Percentiles rank a stretch among this genome's conserved stretches.
Evolutionary conservation across 2,329 filamentous ascomycete genomes (phyloP).

Genomic region (Lasiodiplodia citricola): DNA sequence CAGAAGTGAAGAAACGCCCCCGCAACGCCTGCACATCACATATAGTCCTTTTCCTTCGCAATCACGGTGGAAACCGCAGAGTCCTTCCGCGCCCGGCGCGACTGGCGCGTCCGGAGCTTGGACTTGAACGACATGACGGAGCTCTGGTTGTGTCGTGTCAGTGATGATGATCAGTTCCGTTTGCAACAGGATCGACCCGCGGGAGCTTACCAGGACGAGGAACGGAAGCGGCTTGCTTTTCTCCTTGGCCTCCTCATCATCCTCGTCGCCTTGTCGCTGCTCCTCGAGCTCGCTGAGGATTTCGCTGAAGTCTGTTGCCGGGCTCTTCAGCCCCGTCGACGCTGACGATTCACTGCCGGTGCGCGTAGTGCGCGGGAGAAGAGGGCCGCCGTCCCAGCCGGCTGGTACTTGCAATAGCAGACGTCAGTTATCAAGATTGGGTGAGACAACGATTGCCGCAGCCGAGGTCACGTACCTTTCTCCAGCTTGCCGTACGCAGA

Average conservation of each 20-base stretch:
- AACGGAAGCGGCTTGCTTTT: slow-evolving; percentile 12
- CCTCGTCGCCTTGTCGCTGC: background rate
- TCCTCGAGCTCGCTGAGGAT: slow-evolving; percentile 20
- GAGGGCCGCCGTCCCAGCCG: slow-evolving; percentile 24
- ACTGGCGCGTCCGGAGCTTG: slow-evolving; percentile 8
- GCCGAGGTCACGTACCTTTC: slow-evolving; percentile 31
- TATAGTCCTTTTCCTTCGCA: slow-evolving; percentile 6
- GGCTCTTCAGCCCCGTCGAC: slow-evolving; percentile 19
- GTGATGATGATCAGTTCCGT: slow-evolving; percentile 9
- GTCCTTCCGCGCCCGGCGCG: slow-evolving; percentile 11
- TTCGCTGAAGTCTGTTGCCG: slow-evolving; percentile 23
- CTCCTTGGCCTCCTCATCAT: background rate
- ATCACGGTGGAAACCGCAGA: background rate
- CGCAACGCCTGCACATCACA: slow-evolving; percentile 1
- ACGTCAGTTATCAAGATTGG: background rate
- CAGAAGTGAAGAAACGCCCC: slow-evolving; percentile 1
- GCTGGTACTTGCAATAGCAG: background rate
- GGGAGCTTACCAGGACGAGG: slow-evolving; percentile 8
- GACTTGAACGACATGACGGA: slow-evolving; percentile 17
- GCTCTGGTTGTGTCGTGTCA: background rate
- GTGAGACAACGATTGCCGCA: background rate
- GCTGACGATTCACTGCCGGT: slow-evolving; percentile 5
- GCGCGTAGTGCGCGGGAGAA: slow-evolving; percentile 5
- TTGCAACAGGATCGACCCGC: background rate
- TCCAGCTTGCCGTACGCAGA: slow-evolving; percentile 56